Evolutionary conservation across 371 early-diverging fungal genomes (phyloP), one percentile per base, ranked within the genome.

Genomic region (Saksenaea vasiformis): DNA sequence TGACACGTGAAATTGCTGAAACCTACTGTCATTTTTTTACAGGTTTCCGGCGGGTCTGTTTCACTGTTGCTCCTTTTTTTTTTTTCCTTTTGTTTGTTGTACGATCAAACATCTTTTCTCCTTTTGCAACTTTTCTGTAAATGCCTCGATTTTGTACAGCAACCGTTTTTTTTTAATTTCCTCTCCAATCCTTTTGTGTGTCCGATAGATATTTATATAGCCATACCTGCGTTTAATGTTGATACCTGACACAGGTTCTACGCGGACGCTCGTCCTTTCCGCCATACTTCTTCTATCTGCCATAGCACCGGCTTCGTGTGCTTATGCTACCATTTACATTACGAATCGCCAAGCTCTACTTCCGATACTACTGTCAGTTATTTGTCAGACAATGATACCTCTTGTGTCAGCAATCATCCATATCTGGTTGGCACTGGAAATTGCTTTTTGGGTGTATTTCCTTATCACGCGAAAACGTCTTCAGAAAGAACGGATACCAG

Each of bases 361-460:
- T 14, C 56, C 56, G 4, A 27, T 28, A n/a, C 14, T 62, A 5
- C 22, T 56, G 19, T 28, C 39, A 8, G 38, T 22, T 26, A 13
- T 56, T n/a, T 38, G 36, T 14, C 55, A 38, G 11, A 19, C 56
- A 43, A 56, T 62, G 15, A 62, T 62, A 28, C 65, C 73, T 58
- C 67, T 73, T 43, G 17, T 67, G 15, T 55, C 70, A 13, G 19
- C 57, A 11, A n/a, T 76, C 19, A 53, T 74, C 26, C 71, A 72
- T 28, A 28, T 62, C 14, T 84, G 83, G 82, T 58, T 73, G 57
- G 65, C 69, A 5, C 15, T 77, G 19, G 83, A 85, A 60, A 22
- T 73, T 1, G 19, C 73, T 3, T 86, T 84, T 58, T 86, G 72
- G 60, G 17, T 78, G 17, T 72, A 83, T 28, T 80, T 78, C 61